Base-by-base conservation (phyloP, 208 protist species). In the Crithidia expoeki region DNA sequence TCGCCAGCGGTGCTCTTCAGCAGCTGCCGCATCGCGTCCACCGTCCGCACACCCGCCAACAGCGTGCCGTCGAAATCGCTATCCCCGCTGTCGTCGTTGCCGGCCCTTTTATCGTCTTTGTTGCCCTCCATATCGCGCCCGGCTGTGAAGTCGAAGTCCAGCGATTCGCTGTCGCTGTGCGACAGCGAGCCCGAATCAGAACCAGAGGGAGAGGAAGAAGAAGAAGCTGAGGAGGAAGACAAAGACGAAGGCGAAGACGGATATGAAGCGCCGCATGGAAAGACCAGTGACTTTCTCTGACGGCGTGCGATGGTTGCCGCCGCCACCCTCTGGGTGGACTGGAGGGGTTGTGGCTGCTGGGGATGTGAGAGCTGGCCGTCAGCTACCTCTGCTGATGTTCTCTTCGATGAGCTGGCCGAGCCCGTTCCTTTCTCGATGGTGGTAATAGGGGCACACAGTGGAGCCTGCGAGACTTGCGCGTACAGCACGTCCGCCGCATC, bases 391-490 rank as follows among this genome's bases (percentile, higher is more conserved):
- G n/a, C n/a, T n/a, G n/a, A n/a, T n/a, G n/a, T n/a, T n/a, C n/a
- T 19, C 44, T 21, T 7, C 21, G 47, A 6, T 7, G 47, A 6
- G 47, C 23, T 23, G 47, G 23, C 47, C 9, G 4, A 6, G 47
- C 4, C 27, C 6, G 9, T 6, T 5, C 40, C 3, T 12, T 59
- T 34, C 58, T 70, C 65, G 23, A 17, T 38, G 23, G 58, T 50
- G 10, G 68, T 73, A n/a, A 73, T 38, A 2, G 62, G 50, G n/a
- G 66, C 49, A 55, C 68, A 74, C 36, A 74, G 7, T 34, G 66
- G 67, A 0, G 34, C 42, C 21, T 27, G 49, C 19, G 68, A 32
- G 10, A 83, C 46, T 17, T 76, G 44, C 5, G 76, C 58, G 42
- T 67, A 71, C 28, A 77, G 50, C 38, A 53, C 58, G 25, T 49